Conservation (phyloP, 495 filamentous ascomycete genomes). For the Immersiella caudata region DNA sequence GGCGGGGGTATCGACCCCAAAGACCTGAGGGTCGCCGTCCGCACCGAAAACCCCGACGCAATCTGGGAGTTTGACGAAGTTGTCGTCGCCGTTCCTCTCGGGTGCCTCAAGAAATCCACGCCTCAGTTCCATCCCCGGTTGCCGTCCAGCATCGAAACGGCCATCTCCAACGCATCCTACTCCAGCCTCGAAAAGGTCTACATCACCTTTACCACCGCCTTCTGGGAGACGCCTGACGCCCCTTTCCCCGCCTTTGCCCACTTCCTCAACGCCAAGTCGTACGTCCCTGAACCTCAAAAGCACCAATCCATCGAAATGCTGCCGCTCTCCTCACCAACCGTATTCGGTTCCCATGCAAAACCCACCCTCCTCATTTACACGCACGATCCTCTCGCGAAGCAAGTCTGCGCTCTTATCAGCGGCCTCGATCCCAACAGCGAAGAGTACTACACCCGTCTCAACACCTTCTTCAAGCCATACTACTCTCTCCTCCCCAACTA, state of each 20-base stretch:
- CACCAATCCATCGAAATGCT: slow-evolving; percentile 80
- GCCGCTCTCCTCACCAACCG: slow-evolving; percentile 55
- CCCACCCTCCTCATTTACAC: slow-evolving; percentile 95
- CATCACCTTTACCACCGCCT: slow-evolving; percentile 76
- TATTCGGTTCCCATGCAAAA: slow-evolving; percentile 51
- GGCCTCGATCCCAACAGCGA: slow-evolving; percentile 41
- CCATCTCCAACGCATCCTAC: slow-evolving; percentile 80
- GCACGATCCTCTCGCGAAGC: slow-evolving; percentile 64
- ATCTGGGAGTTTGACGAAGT: slow-evolving; percentile 74
- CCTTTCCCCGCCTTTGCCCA: slow-evolving; percentile 41
- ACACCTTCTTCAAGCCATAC: slow-evolving; percentile 70
- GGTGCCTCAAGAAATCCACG: slow-evolving; percentile 81
- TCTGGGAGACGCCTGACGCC: slow-evolving; percentile 45
- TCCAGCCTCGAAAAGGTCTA: slow-evolving; percentile 90
- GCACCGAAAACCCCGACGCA: slow-evolving; percentile 56
- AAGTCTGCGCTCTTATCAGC: slow-evolving; percentile 45
- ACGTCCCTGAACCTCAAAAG: slow-evolving; percentile 66
- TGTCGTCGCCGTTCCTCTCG: slow-evolving; percentile 81
- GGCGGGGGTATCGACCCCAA: slow-evolving; percentile 44
- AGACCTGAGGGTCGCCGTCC: slow-evolving; percentile 51
- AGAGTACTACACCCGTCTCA: slow-evolving; percentile 46
- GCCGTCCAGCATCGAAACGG: slow-evolving; percentile 64
- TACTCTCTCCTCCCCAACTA: slow-evolving; percentile 75
- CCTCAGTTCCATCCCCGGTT: slow-evolving; percentile 70
- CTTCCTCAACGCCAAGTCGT: slow-evolving; percentile 70